Percentiles rank a stretch among this genome's conserved stretches.
Evolutionary conservation across 2,329 filamentous ascomycete species (phyloP).

Genomic region (Fusarium verrucosum): DNA sequence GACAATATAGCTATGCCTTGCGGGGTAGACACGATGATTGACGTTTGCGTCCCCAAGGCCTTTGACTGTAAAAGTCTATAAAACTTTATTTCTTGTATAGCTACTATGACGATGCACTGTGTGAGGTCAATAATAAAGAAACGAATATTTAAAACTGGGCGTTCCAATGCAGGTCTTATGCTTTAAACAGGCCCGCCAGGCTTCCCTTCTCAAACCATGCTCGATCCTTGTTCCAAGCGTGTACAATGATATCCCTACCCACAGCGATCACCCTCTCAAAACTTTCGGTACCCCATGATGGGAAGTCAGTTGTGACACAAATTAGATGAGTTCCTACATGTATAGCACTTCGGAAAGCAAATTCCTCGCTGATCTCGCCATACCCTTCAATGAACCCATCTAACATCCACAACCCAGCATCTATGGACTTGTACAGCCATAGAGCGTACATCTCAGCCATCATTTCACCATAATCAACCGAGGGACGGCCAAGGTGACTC

Average conservation of each 20-base stretch:
- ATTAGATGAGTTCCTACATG: not conserved
- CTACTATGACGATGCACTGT: too few relatives aligned
- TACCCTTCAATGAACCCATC: constrained; percentile 1
- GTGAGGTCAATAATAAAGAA: too few relatives aligned
- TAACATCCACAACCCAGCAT: constrained; percentile 1
- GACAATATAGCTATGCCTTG: too few relatives aligned
- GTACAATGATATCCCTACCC: constrained; percentile 2
- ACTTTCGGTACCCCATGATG: not conserved
- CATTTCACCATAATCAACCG: constrained; percentile 4
- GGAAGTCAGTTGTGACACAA: constrained; percentile 1
- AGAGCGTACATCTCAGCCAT: constrained; percentile 13
- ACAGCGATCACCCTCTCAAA: not conserved
- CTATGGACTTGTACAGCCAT: constrained; percentile 4
- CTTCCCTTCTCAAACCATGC: not conserved
- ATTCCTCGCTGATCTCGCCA: not conserved
- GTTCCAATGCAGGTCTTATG: too few relatives aligned
- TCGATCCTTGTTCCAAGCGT: not conserved
- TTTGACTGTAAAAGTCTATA: too few relatives aligned
- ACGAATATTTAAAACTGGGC: not conserved
- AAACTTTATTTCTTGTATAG: too few relatives aligned
- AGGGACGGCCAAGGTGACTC: not conserved
- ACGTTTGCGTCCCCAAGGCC: too few relatives aligned
- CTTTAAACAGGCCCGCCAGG: not conserved
- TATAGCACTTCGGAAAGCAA: not conserved
- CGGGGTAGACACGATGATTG: too few relatives aligned